Conservation (phyloP, 768 basidiomycete species). For the Cytidiella melzeri region DNA sequence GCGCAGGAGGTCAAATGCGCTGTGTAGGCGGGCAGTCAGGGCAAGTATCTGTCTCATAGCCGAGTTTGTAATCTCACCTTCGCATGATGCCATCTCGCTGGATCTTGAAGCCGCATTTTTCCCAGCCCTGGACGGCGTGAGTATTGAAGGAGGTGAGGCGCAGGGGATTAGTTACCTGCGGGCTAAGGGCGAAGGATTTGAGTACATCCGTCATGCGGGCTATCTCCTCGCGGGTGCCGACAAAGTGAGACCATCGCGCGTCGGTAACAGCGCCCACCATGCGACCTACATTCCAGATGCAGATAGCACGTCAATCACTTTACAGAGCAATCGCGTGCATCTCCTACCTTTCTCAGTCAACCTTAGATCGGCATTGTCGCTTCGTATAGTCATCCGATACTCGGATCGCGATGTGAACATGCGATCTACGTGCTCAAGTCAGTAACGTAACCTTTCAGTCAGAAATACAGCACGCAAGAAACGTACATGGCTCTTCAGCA, state of each 20-base stretch:
- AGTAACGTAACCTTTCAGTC: background rate
- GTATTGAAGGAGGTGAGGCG: background rate
- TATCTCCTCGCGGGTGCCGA: constrained; percentile 28
- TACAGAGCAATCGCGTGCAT: background rate
- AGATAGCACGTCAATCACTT: background rate
- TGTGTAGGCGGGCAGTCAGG: constrained; percentile 32
- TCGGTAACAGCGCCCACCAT: constrained; percentile 36
- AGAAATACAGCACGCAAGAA: background rate
- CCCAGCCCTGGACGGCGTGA: constrained; percentile 32
- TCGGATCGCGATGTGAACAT: constrained; percentile 94
- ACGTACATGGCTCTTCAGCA: constrained; percentile 84
- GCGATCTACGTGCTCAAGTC: constrained; percentile 52
- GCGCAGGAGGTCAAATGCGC: constrained; percentile 70
- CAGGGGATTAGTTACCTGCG: constrained; percentile 33
- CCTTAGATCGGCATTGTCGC: constrained; percentile 84
- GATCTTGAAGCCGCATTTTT: constrained; percentile 33
- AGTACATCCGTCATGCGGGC: constrained; percentile 30
- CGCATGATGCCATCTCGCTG: constrained; percentile 37
- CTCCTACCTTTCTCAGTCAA: constrained; percentile 65
- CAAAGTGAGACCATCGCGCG: constrained; percentile 38
- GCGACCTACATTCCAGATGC: constrained; percentile 28
- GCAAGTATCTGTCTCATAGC: no score
- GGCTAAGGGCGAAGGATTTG: constrained; percentile 29
- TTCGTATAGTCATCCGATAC: constrained; percentile 81
- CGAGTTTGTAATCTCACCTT: no score